Percentiles rank a stretch among this genome's conserved stretches.
Evolutionary conservation across 2,329 filamentous ascomycete species (phyloP).

Genomic region (Penicillium sp.): DNA sequence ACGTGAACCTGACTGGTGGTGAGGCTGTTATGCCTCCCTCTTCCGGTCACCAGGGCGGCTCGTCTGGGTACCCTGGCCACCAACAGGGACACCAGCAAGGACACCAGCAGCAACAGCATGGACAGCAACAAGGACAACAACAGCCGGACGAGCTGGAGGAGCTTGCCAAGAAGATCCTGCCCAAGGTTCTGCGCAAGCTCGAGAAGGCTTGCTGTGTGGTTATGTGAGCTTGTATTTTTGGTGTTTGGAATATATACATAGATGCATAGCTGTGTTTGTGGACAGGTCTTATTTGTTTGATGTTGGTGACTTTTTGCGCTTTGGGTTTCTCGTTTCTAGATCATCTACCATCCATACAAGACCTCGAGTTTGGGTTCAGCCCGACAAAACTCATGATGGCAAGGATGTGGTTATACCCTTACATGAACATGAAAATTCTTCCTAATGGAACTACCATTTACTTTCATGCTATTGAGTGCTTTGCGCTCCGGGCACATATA

Average conservation of each 20-base stretch:
- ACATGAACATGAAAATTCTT: not conserved
- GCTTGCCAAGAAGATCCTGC: conserved; percentile 60
- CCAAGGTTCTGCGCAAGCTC: conserved; percentile 62
- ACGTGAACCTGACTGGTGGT: conserved; percentile 78
- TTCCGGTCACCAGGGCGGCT: conserved; percentile 36
- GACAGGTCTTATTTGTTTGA: not conserved
- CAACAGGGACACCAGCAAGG: conserved; percentile 44
- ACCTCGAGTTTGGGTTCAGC: not conserved
- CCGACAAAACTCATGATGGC: conserved; percentile 10
- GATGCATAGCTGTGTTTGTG: conserved; percentile 1
- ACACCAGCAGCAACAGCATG: conserved; percentile 43
- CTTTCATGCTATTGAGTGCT: not conserved
- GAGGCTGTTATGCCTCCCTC: conserved; percentile 51
- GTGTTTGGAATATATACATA: conserved; percentile 10
- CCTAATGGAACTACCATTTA: not conserved
- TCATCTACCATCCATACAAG: not conserved
- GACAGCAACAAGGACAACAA: conserved; percentile 50
- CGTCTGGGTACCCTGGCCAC: conserved; percentile 34
- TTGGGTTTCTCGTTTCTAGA: conserved; percentile 1
- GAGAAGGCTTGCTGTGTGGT: conserved; percentile 71
- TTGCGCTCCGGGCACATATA: not conserved
- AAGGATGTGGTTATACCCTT: conserved; percentile 10
- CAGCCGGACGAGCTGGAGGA: conserved; percentile 60
- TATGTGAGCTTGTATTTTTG: conserved; percentile 56
- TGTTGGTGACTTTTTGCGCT: not conserved